phyloP scores from a whole-genome alignment of 805 yeast genomes.

The Candida chilensis region DNA sequence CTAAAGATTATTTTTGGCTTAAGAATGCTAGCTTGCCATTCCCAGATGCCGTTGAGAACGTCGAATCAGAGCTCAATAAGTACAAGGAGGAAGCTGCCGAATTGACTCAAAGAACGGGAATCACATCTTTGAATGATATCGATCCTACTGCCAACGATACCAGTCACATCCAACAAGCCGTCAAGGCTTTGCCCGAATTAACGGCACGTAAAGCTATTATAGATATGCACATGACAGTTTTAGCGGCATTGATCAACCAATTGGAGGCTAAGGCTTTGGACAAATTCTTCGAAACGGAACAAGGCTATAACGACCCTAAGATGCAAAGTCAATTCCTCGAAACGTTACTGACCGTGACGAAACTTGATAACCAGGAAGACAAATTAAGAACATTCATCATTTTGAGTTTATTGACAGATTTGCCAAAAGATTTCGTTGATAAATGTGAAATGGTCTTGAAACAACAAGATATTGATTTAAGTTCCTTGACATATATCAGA shows the following conservation, averaged over 20 bases:
- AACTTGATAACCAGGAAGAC: slow-evolving; percentile 42
- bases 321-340: slow-evolving; percentile 51
- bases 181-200: slow-evolving; percentile 85
- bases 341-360: slow-evolving; percentile 22
- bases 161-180: slow-evolving; percentile 71
- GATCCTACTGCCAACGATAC: slow-evolving; percentile 58
- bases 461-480: slow-evolving; percentile 47
- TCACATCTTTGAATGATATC: slow-evolving; percentile 64
- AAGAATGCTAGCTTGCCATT: slow-evolving; percentile 81
- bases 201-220: slow-evolving; percentile 81
- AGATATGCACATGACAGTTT: slow-evolving; percentile 95
- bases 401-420: slow-evolving; percentile 46
- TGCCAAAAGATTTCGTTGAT: slow-evolving; percentile 33
- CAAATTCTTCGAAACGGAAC: slow-evolving; percentile 90
- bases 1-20: slow-evolving; percentile 88
- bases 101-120: slow-evolving; percentile 69
- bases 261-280: slow-evolving; percentile 84
- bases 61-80: slow-evolving; percentile 70
- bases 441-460: slow-evolving; percentile 59
- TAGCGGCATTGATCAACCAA: slow-evolving; percentile 74
- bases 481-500: slow-evolving; percentile 65
- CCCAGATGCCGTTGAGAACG: slow-evolving; percentile 98
- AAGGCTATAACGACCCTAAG: slow-evolving; percentile 57
- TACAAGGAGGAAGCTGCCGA: slow-evolving; percentile 87
- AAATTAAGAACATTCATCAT: slow-evolving; percentile 85